Evolutionary conservation across 2,329 filamentous ascomycete species (phyloP), one percentile per base, ranked within the genome.

Genomic region (Nemania diffusa): DNA sequence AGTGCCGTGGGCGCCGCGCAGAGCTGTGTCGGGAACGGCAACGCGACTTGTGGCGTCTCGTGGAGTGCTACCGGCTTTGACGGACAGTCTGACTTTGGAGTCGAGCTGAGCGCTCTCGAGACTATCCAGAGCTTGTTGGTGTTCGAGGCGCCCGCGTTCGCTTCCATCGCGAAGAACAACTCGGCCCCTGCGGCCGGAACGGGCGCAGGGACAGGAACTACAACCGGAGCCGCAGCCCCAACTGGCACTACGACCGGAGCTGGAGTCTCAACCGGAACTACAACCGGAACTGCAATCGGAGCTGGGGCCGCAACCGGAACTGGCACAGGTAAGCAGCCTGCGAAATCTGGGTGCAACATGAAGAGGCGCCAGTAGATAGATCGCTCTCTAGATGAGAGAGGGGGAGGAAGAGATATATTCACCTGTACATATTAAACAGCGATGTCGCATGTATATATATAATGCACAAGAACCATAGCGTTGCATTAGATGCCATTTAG

Each of bases 101-200:
- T 88, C 76, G 83, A 87, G 75, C 84, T 88, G 77, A 84, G 83
- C 69, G 85, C 84, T 0, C 78, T 88, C 46, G 82, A 83, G 40
- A 80, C 85, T 15, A 81, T 89, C 48, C 82, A 83, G 59, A 69
- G 69, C 17, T 26, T 71, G 27, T 26, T 72, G 13, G 70, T 62
- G 32, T 64, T 71, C 59, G 51, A 71, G 13, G 70, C 60, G 6
- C 62, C 65, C 11, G 46, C 62, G 8, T 58, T 66, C 17, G 48
- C 46, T 8, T 37, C 57, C 22, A 46, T 51, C 26, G 20, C 27
- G n/a, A 44, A 34, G 22, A 50, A 64, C 22, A n/a, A 57, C 34
- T 27, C 8, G 15, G 6, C 48, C 5, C 48, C 64, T 37, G 32
- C 34, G 13, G 32, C 42, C 4, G 24, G 6, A 5, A 5, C 20